phyloP scores from a whole-genome alignment of 306 rosid species.

The Castanopsis chinensis region DNA sequence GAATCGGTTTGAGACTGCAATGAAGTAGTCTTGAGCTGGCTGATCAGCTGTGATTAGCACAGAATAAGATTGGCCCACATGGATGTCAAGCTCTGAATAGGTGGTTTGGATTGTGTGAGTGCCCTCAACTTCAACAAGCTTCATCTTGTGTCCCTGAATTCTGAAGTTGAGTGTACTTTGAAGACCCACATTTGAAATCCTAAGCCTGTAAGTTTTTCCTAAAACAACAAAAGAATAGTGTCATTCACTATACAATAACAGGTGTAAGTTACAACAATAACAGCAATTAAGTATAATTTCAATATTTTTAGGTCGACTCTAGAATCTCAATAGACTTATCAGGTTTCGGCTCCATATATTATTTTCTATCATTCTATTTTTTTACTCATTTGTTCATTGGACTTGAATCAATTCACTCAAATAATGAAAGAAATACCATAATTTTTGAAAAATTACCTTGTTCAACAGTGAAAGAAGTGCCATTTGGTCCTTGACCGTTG shows the following conservation, averaged over 20 bases:
- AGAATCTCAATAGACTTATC: too few species aligned
- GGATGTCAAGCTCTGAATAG: slow-evolving; percentile 77
- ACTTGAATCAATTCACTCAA: too few species aligned
- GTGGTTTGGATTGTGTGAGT: slow-evolving; percentile 82
- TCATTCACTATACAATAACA: not conserved
- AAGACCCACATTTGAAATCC: slow-evolving; percentile 88
- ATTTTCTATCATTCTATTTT: too few species aligned
- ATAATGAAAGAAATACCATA: too few species aligned
- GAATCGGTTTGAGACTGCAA: slow-evolving; percentile 73
- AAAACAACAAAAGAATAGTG: not conserved
- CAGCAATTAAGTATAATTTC: not conserved
- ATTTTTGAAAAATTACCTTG: slow-evolving; percentile 42
- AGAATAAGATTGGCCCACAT: slow-evolving; percentile 87
- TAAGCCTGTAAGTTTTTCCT: slow-evolving; percentile 93
- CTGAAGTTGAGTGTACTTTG: slow-evolving; percentile 77
- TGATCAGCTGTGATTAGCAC: slow-evolving; percentile 86
- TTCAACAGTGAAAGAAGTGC: slow-evolving; percentile 59
- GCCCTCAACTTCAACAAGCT: slow-evolving; percentile 89
- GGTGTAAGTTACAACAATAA: not conserved
- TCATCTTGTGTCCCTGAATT: slow-evolving; percentile 73
- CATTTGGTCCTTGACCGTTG: slow-evolving; percentile 68
- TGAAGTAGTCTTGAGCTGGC: slow-evolving; percentile 65
- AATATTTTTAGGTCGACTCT: not conserved
- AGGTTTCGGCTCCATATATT: too few species aligned
- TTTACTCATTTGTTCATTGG: too few species aligned